A percentile compares a stretch with the other conserved stretches of the same genome.
These are phyloP conservation scores for Geotrichum fermentans DNA, from an alignment of 1,139 yeast species.

Conservation along the genomic window DNA sequence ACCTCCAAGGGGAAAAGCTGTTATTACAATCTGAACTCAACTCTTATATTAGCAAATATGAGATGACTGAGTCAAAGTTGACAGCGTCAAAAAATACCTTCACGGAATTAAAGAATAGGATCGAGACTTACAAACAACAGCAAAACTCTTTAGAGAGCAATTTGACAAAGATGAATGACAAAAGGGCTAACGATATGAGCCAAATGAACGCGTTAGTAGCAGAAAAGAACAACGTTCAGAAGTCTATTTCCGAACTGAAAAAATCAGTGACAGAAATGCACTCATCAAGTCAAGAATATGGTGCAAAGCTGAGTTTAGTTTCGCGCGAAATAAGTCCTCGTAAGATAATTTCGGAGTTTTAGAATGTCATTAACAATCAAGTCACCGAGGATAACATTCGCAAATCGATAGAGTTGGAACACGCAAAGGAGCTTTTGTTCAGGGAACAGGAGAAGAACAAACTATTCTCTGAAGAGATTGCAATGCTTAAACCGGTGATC, in stretches of 20 bases:
- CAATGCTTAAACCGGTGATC: conserved; percentile 9
- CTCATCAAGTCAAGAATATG: background rate
- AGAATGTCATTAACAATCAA: background rate
- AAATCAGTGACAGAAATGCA: background rate
- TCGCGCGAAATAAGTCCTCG: conserved; percentile 3
- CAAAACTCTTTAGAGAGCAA: conserved; percentile 13
- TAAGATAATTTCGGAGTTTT: background rate
- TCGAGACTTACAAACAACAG: background rate
- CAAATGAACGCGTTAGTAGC: conserved; percentile 5
- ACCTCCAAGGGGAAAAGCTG: conserved; percentile 15
- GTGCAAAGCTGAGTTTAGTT: background rate
- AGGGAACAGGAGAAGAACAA: conserved; percentile 8
- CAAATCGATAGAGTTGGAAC: conserved; percentile 5
- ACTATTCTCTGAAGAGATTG: conserved; percentile 7
- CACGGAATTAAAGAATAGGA: conserved; percentile 5
- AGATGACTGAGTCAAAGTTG: conserved; percentile 9
- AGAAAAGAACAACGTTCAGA: conserved; percentile 1
- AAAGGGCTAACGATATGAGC: background rate
- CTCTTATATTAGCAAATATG: conserved; percentile 9
- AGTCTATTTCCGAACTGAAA: background rate
- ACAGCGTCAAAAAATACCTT: background rate
- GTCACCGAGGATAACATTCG: conserved; percentile 5
- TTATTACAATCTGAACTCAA: conserved; percentile 15
- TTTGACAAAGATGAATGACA: conserved; percentile 8
- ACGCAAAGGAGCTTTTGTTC: background rate